Evolutionary conservation across 148 eudicot species (phyloP), one percentile per base, ranked within the genome.

Genomic region (Rhododendron williamsianum): DNA sequence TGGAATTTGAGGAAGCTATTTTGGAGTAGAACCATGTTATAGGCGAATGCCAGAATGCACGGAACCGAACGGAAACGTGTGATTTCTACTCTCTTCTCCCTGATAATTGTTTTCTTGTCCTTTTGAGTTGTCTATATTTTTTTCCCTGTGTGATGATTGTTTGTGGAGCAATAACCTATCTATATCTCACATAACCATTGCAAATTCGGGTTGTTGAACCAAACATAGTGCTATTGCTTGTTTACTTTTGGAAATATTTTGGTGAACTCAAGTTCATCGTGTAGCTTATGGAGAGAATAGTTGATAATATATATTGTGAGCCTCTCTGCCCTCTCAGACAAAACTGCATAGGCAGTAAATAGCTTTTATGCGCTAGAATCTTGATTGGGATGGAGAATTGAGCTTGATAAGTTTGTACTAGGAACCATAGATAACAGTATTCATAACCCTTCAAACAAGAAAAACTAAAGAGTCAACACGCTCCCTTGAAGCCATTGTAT

Each of bases 181-280:
- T 4, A 13, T 51, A 1, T 45, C 60, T 78, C 21, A 21, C 33
- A n/a, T 46, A 9, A 78, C 3, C 54, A 25, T n/a, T n/a, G 60
- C 80, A 43, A 43, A 21, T 43, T 43, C 9, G 25, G 35, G 27
- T 46, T 4, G 74, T 25, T 78, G 19, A 49, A 41, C 19, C 25
- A 25, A 12, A 10, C n/a, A n/a, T 23, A n/a, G 10, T 19, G 80
- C 27, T 48, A 78, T 25, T 78, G 56, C 33, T 78, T 79, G 81
- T 79, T 79, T 79, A 48, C 38, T 79, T 79, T 79, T 48, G 35
- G 23, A 79, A 77, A 76, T 76, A 18, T 41, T 51, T 79, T 79
- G 33, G 9, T 9, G 9, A n/a, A 25, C 41, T 23, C 81, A 78
- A 79, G 60, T 49, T 10, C 58, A 25, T 79, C 10, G 25, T 79